phyloP scores from a whole-genome alignment of 495 filamentous ascomycete species.

The Penicillium parvum region DNA sequence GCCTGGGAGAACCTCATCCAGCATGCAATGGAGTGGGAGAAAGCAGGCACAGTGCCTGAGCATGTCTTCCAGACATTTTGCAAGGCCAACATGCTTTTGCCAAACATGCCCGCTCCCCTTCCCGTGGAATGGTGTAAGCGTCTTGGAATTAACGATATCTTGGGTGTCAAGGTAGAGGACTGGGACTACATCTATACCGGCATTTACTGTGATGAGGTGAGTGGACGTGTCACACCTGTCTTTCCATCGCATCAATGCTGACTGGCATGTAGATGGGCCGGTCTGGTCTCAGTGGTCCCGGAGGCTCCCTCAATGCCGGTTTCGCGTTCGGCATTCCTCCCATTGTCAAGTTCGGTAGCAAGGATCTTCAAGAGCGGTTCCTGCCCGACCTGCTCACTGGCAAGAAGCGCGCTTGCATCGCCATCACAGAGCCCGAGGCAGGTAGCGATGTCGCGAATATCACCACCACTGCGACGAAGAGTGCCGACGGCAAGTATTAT shows the following conservation, averaged over 20 bases:
- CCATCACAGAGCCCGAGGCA: constrained; percentile 71
- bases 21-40: constrained; percentile 64
- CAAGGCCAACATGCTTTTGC: constrained; percentile 58
- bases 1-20: constrained; percentile 54
- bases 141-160: constrained; percentile 58
- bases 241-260: background rate
- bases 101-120: constrained; percentile 61
- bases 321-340: constrained; percentile 69
- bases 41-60: constrained; percentile 53
- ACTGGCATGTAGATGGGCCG: constrained; percentile 49
- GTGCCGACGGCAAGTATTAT: constrained; percentile 59
- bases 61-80: constrained; percentile 60
- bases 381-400: constrained; percentile 65
- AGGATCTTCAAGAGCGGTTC: constrained; percentile 55
- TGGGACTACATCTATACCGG: constrained; percentile 69
- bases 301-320: constrained; percentile 58
- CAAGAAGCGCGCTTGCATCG: constrained; percentile 64
- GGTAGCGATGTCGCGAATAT: constrained; percentile 72
- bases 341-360: constrained; percentile 61
- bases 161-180: constrained; percentile 68
- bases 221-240: background rate
- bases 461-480: constrained; percentile 60
- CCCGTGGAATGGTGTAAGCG: constrained; percentile 63
- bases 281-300: constrained; percentile 58
- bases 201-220: constrained; percentile 63